phyloP scores from a whole-genome alignment of 1,284 basidiomycete genomes.

The Fomitopsis palustris region DNA sequence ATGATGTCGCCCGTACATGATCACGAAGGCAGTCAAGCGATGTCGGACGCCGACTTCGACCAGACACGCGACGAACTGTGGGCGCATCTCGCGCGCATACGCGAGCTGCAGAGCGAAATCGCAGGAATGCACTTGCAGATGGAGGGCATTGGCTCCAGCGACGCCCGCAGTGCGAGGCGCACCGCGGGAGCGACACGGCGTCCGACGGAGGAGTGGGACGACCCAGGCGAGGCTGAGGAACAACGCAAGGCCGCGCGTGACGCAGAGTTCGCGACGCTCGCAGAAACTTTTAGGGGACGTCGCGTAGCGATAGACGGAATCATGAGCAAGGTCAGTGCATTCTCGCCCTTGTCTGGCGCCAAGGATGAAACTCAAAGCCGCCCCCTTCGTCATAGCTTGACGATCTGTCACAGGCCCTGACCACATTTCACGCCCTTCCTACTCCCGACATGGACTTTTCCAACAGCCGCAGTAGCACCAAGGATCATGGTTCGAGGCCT shows the following conservation, averaged over 20 bases:
- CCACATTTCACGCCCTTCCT: slow-evolving; percentile 56
- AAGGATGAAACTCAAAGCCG: neutral
- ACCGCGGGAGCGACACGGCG: slow-evolving; percentile 19
- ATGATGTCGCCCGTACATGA: slow-evolving; percentile 27
- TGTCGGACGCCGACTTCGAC: slow-evolving; percentile 20
- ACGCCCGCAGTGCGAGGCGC: slow-evolving; percentile 20
- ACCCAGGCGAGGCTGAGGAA: slow-evolving; percentile 32
- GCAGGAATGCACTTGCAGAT: slow-evolving; percentile 69
- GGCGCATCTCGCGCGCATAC: slow-evolving; percentile 59
- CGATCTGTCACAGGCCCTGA: slow-evolving; percentile 53
- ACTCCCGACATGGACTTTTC: slow-evolving; percentile 47
- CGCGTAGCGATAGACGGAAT: slow-evolving; percentile 65
- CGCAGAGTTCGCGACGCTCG: slow-evolving; percentile 61
- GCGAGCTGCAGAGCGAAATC: slow-evolving; percentile 67
- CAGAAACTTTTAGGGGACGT: slow-evolving; percentile 62
- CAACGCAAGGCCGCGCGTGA: slow-evolving; percentile 40
- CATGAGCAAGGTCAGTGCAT: slow-evolving; percentile 57
- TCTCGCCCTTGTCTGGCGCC: neutral
- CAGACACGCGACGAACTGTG: slow-evolving; percentile 52
- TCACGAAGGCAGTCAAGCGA: slow-evolving; percentile 16
- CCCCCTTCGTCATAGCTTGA: slow-evolving; percentile 41
- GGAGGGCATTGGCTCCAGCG: slow-evolving; percentile 52
- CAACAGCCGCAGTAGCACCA: slow-evolving; percentile 29
- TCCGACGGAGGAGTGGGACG: slow-evolving; percentile 29
- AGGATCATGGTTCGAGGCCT: slow-evolving; percentile 17